Base-by-base conservation (phyloP, 768 basidiomycete genomes). In the Calocera viscosa region DNA sequence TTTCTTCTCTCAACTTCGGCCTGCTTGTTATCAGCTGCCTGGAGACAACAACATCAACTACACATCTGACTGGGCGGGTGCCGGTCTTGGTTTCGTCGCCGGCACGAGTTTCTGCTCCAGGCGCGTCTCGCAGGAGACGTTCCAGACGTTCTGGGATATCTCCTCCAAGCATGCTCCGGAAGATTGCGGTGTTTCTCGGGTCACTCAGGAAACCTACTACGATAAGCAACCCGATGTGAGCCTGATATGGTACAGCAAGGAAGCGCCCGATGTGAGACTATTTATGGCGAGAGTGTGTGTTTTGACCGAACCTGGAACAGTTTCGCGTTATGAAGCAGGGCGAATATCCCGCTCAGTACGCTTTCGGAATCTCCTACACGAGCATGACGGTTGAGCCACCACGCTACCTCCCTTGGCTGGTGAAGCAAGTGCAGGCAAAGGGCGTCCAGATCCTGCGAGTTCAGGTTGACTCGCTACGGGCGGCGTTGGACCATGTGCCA, bases 171-270 rank as follows among this genome's bases (percentile, higher is more conserved):
- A 60, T 19, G 26, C 53, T 5, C 53, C 53, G 24, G 53, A 60
- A 32, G 53, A 60, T 8, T 60, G 53, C 30, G 53, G 53, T 22
- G 30, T 60, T 32, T 60, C 14, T 19, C 53, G 53, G 16, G 30
- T 60, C 19, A 60, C 53, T 10, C 53, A 60, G 30, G 53, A 60
- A 22, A 60, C 53, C 14, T 60, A 60, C 53, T 60, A 16, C 22
- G 53, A 60, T 22, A 60, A 60, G 53, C 11, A 60, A 26, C 53
- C 53, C 14, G 53, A 60, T 32, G 5, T 32, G 53, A 30, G 53
- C 53, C 53, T 28, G 11, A 60, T 60, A 60, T 60, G 53, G 53
- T 60, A 60, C 53, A 60, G 14, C 53, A 60, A 60, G 53, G 53
- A 60, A 60, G 53, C 53, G 30, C 53, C 53, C 16, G 53, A 14